Base-by-base conservation (phyloP, 805 yeast species). In the Ogataea neopini region DNA sequence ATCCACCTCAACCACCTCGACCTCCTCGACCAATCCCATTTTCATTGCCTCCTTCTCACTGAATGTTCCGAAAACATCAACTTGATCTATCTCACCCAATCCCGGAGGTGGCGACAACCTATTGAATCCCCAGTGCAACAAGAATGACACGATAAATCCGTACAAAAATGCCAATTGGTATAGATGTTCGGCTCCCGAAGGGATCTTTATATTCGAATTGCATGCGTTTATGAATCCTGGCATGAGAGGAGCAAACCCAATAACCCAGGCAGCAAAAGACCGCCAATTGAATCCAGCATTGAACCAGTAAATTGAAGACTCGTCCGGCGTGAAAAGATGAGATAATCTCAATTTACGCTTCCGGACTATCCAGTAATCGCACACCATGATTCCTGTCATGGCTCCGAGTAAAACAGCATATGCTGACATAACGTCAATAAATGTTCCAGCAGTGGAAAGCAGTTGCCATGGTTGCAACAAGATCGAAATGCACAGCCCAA, bases 361-460 rank as follows among this genome's bases (percentile, higher is more conserved):
- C 66, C 91, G 76, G 19, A 88, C 80, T 56, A 80, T 75, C 62
- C 68, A 73, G 67, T 83, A 86, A 61, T 85, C 90, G 25, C 81
- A 72, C 36, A 74, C 70, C 43, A 81, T 73, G 26, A 84, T 85
- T 49, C 92, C 95, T 6, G 88, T 86, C 60, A 86, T 83, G 13
- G 91, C 80, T 46, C 86, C 71, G 57, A 85, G 84, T 6, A 60
- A 61, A 29, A 68, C 56, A 6, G 54, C 49, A 18, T 48, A 51
- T 10, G 54, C 51, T 3, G 54, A 51, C 54, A 51, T 51, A 4
- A 51, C 54, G 20, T 51, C 40, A 15, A 51, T 48, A 54, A 73
- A 72, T 8, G 59, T 59, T 4, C 68, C 56, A 1, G 75, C 63
- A 22, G 69, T 59, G 36, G 68, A 60, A 23, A 64, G 61, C 23